phyloP scores from a whole-genome alignment of 179 eudicot species.

The Silene coronaria region DNA sequence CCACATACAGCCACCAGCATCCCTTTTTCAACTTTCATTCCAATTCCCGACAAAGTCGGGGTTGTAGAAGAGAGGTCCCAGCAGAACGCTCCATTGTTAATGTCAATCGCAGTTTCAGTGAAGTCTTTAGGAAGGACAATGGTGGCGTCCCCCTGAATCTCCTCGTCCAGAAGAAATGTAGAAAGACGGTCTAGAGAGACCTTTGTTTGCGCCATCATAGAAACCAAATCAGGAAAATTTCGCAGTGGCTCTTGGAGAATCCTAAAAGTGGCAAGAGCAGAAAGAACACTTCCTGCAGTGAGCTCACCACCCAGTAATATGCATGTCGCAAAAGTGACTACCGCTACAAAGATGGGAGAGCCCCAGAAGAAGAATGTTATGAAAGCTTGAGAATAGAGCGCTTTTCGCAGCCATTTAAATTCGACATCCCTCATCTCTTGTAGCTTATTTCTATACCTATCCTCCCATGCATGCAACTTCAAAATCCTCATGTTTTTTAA shows the following conservation, averaged over 20 bases:
- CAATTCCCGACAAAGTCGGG: constrained; percentile 59
- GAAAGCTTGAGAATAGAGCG: constrained; percentile 86
- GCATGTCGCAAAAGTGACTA: constrained; percentile 73
- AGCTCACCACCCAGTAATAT: constrained; percentile 71
- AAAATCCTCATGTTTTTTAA: constrained; percentile 86
- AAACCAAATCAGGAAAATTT: constrained; percentile 85
- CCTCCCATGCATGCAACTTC: constrained; percentile 96
- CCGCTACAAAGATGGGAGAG: constrained; percentile 88
- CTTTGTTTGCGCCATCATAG: constrained; percentile 97
- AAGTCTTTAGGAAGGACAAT: constrained; percentile 45
- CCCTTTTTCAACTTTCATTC: constrained; percentile 71
- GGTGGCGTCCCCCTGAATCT: constrained; percentile 75
- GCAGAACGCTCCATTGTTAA: constrained; percentile 61
- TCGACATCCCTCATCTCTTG: constrained; percentile 85
- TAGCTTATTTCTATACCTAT: constrained; percentile 53
- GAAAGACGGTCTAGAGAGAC: constrained; percentile 88
- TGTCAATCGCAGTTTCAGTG: constrained; percentile 67
- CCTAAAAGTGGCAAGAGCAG: constrained; percentile 90
- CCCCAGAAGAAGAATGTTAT: constrained; percentile 89
- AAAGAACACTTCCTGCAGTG: constrained; percentile 79
- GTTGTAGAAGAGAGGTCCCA: constrained; percentile 64
- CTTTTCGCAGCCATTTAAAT: constrained; percentile 74
- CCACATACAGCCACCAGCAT: constrained; percentile 93
- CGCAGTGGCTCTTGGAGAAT: constrained; percentile 92
- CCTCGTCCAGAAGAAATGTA: constrained; percentile 65